Base-by-base conservation (phyloP, 257 asterid species). In the Thymus quinquecostatus region DNA sequence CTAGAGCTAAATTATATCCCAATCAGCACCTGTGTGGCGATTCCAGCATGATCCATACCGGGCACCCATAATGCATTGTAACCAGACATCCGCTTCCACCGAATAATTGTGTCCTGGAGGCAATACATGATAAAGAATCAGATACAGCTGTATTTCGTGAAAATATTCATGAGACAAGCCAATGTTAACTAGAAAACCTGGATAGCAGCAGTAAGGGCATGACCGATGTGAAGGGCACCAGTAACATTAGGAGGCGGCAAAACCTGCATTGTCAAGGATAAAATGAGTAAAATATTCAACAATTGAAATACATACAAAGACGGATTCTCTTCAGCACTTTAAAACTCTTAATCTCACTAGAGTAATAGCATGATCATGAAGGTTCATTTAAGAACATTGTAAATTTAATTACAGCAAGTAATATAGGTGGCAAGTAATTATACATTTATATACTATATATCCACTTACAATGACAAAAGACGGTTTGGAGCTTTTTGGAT, bases 71-170 rank as follows among this genome's bases (percentile, higher is more conserved):
- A 79, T 40, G 95, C 68, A 71, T 95, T 95, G 86, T 82, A 89
- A 60, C 99, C 99, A 66, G 99, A 89, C 99, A 95, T 95, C 71
- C 97, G 84, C 68, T 86, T 86, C 97, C 97, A 95, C 66, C 97
- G 98, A 78, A 92, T 95, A 72, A 92, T 88, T 58, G 96, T 91
- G 77, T 94, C 99, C 99, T 94, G 78, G 67, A 79, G 65, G 66
- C 27, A 70, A 70, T 66, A 75, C 49, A 59, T 71, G 60, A 67
- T 13, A 34, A 44, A 6, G 38, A 54, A 10, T 69, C 36, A 70
- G 68, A 45, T 68, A 27, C 36, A 74, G 58, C 40, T n/a, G 8
- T 21, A 73, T 32, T 66, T 60, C 43, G 29, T 49, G 64, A 67
- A 40, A 64, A 68, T 51, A 6, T 38, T 60, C 69, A 74, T 10